Conservation (phyloP, 2,329 filamentous ascomycete species). For the Aspergillus ochraceus region DNA sequence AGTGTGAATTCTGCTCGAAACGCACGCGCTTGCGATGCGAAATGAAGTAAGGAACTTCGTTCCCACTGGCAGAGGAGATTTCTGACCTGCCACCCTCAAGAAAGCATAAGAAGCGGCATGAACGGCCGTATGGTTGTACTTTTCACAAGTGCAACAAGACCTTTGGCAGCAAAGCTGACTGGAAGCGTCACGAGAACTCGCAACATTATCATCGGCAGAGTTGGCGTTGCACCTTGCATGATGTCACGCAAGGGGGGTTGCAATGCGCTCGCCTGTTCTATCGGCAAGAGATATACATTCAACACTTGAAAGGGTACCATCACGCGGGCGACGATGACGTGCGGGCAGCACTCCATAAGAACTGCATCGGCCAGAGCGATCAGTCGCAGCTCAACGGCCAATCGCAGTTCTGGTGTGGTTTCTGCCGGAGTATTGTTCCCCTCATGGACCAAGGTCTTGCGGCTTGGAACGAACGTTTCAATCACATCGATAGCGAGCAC, state of each 20-base stretch:
- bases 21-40: constrained; percentile 35
- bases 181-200: constrained; percentile 84
- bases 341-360: constrained; percentile 44
- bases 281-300: constrained; percentile 58
- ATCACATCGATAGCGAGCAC: constrained; percentile 70
- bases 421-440: constrained; percentile 64
- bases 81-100: constrained; percentile 43
- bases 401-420: constrained; percentile 81
- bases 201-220: constrained; percentile 72
- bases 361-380: constrained; percentile 64
- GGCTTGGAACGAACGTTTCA: constrained; percentile 61
- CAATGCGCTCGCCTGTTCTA: constrained; percentile 62
- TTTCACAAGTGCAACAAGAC: constrained; percentile 65
- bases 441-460: constrained; percentile 52
- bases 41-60: constrained; percentile 33
- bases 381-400: constrained; percentile 61
- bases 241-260: constrained; percentile 20
- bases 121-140: constrained; percentile 79
- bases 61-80: not conserved
- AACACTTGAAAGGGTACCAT: constrained; percentile 61
- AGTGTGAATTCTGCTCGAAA: constrained; percentile 34
- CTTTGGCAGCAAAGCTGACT: constrained; percentile 94
- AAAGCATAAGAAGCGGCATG: constrained; percentile 82
- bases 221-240: constrained; percentile 65
- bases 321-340: constrained; percentile 30